Percentiles rank a stretch among this genome's conserved stretches.
Evolutionary conservation across 495 filamentous ascomycete genomes (phyloP).

Genomic region (Daldinia concentrica): DNA sequence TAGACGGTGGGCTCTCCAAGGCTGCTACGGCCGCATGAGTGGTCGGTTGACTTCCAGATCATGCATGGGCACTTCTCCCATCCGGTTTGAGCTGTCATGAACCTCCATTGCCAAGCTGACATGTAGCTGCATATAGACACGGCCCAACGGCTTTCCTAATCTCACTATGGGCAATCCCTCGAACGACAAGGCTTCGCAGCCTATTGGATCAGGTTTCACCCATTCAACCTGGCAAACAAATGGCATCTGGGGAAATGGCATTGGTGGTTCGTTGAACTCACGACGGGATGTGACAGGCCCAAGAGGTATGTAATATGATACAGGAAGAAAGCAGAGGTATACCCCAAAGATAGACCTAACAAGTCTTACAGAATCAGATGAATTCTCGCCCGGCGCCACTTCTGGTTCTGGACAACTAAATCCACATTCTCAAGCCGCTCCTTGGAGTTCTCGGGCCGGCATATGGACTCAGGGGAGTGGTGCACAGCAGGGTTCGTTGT

Average conservation of each 20-base stretch:
- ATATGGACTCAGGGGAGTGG: slow-evolving; percentile 28
- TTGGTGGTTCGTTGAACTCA: slow-evolving; percentile 56
- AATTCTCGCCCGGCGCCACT: slow-evolving; percentile 44
- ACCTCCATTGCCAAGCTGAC: slow-evolving; percentile 24
- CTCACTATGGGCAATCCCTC: slow-evolving; percentile 48
- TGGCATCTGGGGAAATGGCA: slow-evolving; percentile 69
- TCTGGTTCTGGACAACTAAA: slow-evolving; percentile 40
- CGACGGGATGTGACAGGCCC: slow-evolving; percentile 53
- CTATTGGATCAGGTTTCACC: slow-evolving; percentile 52
- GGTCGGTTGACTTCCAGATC: background rate
- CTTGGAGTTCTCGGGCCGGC: slow-evolving; percentile 29
- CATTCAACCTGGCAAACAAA: slow-evolving; percentile 62
- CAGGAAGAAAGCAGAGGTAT: background rate
- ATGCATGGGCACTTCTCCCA: background rate
- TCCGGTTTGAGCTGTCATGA: background rate
- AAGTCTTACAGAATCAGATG: slow-evolving; percentile 46
- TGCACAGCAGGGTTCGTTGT: slow-evolving; percentile 18
- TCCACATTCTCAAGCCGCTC: slow-evolving; percentile 19
- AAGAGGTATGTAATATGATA: slow-evolving; percentile 52
- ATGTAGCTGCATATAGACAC: slow-evolving; percentile 39
- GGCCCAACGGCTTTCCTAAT: slow-evolving; percentile 50
- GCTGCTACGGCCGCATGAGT: background rate
- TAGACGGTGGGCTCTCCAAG: background rate
- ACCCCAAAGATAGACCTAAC: slow-evolving; percentile 36
- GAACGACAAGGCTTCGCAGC: slow-evolving; percentile 49